Evolutionary conservation across 306 rosid species (phyloP).

Genomic region (Cicer arietinum): DNA sequence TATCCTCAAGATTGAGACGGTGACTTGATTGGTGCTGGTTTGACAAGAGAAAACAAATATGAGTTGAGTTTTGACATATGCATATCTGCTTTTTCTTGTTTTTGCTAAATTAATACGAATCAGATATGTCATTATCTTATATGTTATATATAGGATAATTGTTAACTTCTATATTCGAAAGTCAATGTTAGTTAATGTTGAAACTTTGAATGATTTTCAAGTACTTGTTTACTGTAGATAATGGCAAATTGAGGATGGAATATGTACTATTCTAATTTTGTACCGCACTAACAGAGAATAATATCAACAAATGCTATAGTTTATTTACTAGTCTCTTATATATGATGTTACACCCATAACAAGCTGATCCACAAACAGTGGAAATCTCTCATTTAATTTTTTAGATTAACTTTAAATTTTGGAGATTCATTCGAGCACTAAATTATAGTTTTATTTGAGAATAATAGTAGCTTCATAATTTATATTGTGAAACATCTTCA

Average conservation of each 20-base stretch:
- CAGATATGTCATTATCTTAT: too few species aligned
- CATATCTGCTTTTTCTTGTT: too few species aligned
- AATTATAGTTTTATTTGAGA: conserved; percentile 13
- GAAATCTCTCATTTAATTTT: conserved; percentile 1
- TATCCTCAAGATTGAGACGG: too few species aligned
- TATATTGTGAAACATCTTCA: neutral
- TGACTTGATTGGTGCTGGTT: too few species aligned
- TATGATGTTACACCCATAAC: conserved; percentile 13
- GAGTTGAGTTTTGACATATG: too few species aligned
- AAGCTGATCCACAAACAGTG: conserved; percentile 4
- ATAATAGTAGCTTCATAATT: neutral
- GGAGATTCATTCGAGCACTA: conserved; percentile 9
- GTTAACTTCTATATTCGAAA: too few species aligned
- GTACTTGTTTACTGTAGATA: neutral
- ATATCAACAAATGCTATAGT: conserved; percentile 21
- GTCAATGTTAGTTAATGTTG: too few species aligned
- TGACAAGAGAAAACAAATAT: too few species aligned
- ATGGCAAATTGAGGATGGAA: conserved; percentile 46
- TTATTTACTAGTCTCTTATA: neutral
- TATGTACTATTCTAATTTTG: conserved; percentile 42
- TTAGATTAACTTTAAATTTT: neutral
- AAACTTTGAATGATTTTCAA: neutral
- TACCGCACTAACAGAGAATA: conserved; percentile 44
- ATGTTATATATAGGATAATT: too few species aligned
- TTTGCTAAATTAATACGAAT: too few species aligned